These are phyloP conservation scores for Trametes hirsuta DNA, from an alignment of 1,284 basidiomycete genomes.

Conservation along the genomic window DNA sequence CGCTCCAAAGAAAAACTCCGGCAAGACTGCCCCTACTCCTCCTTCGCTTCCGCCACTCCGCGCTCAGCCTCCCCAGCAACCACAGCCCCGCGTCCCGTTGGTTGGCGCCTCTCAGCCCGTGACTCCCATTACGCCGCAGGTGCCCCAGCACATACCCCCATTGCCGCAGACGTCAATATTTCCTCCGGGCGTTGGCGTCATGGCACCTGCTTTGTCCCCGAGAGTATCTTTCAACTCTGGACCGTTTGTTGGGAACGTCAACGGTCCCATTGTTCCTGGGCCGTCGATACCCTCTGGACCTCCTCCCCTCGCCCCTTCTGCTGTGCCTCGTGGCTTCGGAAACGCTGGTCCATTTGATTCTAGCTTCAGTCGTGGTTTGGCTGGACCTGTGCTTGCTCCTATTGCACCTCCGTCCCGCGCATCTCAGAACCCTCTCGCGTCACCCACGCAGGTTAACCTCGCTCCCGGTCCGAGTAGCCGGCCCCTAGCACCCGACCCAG, in stretches of 20 bases:
- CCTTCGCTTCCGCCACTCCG: conserved; percentile 34
- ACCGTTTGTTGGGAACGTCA: conserved; percentile 42
- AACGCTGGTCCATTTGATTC: conserved; percentile 53
- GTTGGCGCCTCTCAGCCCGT: conserved; percentile 38
- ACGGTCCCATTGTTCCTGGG: conserved; percentile 39
- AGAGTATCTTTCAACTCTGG: conserved; percentile 50
- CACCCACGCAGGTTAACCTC: conserved; percentile 40
- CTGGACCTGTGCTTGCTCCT: conserved; percentile 47
- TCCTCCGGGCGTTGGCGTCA: conserved; percentile 47
- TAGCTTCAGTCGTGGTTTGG: conserved; percentile 44
- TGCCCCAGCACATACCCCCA: conserved; percentile 36
- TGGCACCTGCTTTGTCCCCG: conserved; percentile 53
- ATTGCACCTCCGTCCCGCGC: conserved; percentile 51
- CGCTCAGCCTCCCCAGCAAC: conserved; percentile 37
- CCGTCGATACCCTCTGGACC: conserved; percentile 46
- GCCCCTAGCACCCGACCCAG: conserved; percentile 45
- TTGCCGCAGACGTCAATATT: conserved; percentile 48
- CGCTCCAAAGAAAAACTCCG: conserved; percentile 54
- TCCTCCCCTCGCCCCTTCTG: conserved; percentile 53
- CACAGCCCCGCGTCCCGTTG: conserved; percentile 36
- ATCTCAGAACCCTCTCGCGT: conserved; percentile 39
- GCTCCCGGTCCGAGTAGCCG: conserved; percentile 40
- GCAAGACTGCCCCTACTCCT: conserved; percentile 36
- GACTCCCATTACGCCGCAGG: conserved; percentile 42
- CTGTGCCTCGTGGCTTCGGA: conserved; percentile 54